These are phyloP conservation scores for Naganishia antarctica DNA, from an alignment of 768 basidiomycete genomes.

Conservation along the genomic window DNA sequence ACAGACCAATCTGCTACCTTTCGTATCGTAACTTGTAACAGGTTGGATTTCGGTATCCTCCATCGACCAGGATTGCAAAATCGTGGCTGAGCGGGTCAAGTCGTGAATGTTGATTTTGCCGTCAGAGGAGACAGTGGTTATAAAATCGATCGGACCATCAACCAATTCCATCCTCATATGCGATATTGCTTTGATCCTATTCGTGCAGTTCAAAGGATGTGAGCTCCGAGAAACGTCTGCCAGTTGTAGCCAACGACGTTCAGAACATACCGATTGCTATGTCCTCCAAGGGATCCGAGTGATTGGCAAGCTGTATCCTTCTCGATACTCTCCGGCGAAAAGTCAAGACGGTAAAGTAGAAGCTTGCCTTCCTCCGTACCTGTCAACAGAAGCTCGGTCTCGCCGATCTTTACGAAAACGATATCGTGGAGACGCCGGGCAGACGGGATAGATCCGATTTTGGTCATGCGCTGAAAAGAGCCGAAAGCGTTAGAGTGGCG, in stretches of 20 bases:
- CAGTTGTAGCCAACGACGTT: neutral
- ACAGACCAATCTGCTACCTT: slow-evolving; percentile 79
- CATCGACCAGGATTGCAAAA: neutral
- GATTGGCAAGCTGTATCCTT: slow-evolving; percentile 31
- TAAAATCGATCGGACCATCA: slow-evolving; percentile 58
- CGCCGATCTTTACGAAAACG: slow-evolving; percentile 62
- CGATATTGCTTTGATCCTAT: slow-evolving; percentile 71
- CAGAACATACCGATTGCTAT: slow-evolving; percentile 71
- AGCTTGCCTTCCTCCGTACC: slow-evolving; percentile 87
- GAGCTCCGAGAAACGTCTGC: too few species aligned
- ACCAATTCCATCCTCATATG: slow-evolving; percentile 54
- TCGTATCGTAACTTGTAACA: slow-evolving; percentile 69
- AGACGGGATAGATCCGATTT: slow-evolving; percentile 68
- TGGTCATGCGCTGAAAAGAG: slow-evolving; percentile 70
- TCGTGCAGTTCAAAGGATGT: neutral
- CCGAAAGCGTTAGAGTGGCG: too few species aligned
- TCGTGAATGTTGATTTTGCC: slow-evolving; percentile 58
- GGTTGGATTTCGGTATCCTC: slow-evolving; percentile 53
- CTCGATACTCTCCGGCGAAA: slow-evolving; percentile 50
- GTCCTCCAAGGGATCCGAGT: slow-evolving; percentile 66
- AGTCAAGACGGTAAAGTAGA: slow-evolving; percentile 61
- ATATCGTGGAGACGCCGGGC: slow-evolving; percentile 79
- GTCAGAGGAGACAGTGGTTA: slow-evolving; percentile 80
- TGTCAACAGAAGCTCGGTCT: slow-evolving; percentile 62
- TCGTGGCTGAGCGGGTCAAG: slow-evolving; percentile 30